Conservation (phyloP, 129 eudicot species). For the Oenanthe sinensis region DNA sequence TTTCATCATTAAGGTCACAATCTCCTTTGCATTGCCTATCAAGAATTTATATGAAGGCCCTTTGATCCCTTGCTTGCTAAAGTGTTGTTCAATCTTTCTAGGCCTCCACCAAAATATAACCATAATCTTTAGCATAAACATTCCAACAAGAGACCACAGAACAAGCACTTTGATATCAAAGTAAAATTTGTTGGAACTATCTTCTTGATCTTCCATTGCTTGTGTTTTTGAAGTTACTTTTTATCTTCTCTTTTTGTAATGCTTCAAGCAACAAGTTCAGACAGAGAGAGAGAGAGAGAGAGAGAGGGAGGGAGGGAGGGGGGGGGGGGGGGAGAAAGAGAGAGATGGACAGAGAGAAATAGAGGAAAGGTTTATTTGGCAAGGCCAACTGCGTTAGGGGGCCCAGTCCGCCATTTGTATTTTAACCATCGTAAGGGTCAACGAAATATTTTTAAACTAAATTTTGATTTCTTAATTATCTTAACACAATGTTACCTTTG, state of each 20-base stretch:
- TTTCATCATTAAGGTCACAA: constrained; percentile 23
- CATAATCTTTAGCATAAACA: constrained; percentile 19
- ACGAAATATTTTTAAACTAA: constrained; percentile 10
- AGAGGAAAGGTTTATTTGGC: constrained; percentile 21
- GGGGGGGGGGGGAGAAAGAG: neutral
- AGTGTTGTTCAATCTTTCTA: constrained; percentile 33
- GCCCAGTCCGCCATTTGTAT: constrained; percentile 22
- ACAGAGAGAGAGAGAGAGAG: constrained; percentile 12
- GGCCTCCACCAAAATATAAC: constrained; percentile 43
- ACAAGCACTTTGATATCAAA: constrained; percentile 14
- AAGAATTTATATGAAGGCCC: constrained; percentile 39
- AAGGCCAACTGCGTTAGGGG: constrained; percentile 39
- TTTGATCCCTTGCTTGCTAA: constrained; percentile 41
- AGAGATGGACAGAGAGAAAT: constrained; percentile 12
- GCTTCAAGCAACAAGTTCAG: neutral
- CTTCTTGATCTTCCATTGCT: neutral
- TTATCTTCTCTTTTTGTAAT: neutral
- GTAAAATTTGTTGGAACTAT: neutral
- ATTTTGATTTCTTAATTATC: neutral
- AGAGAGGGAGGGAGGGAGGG: neutral
- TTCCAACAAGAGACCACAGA: constrained; percentile 2
- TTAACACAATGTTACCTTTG: neutral
- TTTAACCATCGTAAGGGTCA: constrained; percentile 22
- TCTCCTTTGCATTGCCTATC: constrained; percentile 43
- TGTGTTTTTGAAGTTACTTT: neutral